Evolutionary conservation across 2,329 filamentous ascomycete species (phyloP), one percentile per base, ranked within the genome.

Genomic region (Gnomoniopsis sp.): DNA sequence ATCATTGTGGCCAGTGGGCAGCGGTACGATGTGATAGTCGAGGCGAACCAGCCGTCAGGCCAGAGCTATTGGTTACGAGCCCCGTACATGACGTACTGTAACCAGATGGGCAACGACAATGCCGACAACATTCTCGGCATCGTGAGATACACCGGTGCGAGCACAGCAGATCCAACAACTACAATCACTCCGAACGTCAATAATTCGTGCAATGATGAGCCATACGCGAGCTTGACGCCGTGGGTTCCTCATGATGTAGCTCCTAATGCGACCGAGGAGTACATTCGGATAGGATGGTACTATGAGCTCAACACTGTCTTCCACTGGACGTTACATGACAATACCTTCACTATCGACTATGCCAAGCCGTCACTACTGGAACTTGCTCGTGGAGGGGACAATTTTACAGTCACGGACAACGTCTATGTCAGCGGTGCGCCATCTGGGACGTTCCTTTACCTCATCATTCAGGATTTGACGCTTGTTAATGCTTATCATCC

Each of bases 1-100:
- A 48, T 84, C 3, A 71, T 72, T 43, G 65, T 82, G 51, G 73
- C 69, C 7, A 77, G 79, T 61, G 77, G 77, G 34, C 68, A 72
- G 63, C 68, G 61, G 14, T 61, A 58, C 55, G 61, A 63, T 33
- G 56, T 63, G 41, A 55, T 63, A 11, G 59, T 63, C 17, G 54
- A 55, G 17, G 61, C 61, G 17, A 50, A 58, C n/a, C 41, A 49
- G 11, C 21, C 53, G 12, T 34, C 50, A 2, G 52, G 49, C 34
- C 34, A 38, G 15, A 59, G 58, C n/a, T 65, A 63, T 56, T 67
- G 66, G 66, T 54, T 67, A 47, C 65, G 64, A 14, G 62, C 65
- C 36, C 59, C 62, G 12, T 51, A 59, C 7, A 57, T 61, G 50
- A 57, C 63, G 1, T 34, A 36, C 30, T 66, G 64, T 30, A 61